Conservation (phyloP, 257 asterid genomes). For the Nicotiana sylvestris region DNA sequence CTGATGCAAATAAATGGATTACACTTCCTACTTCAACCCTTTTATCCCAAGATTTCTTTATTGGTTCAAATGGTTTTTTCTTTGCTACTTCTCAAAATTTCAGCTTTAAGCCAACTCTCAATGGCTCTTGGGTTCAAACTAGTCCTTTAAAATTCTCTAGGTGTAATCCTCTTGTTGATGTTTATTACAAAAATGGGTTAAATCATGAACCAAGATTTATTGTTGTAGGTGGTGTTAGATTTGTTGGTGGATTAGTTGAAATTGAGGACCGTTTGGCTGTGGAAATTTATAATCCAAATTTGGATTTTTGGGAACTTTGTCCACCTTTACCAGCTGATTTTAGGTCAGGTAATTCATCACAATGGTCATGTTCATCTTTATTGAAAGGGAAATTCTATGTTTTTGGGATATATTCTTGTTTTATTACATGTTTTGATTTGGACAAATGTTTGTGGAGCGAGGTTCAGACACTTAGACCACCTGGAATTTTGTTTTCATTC, state of each 20-base stretch:
- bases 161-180: constrained; percentile 20
- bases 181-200: constrained; percentile 7
- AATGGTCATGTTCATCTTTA: constrained; percentile 16
- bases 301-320: constrained; percentile 24
- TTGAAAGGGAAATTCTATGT: constrained; percentile 27
- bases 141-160: constrained; percentile 17
- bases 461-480: constrained; percentile 34
- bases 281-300: constrained; percentile 24
- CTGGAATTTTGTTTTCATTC: constrained; percentile 24
- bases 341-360: constrained; percentile 16
- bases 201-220: constrained; percentile 18
- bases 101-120: constrained; percentile 17
- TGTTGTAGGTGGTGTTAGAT: constrained; percentile 23
- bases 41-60: constrained; percentile 6
- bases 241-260: constrained; percentile 5
- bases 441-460: constrained; percentile 27
- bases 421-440: constrained; percentile 29
- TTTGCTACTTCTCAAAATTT: constrained; percentile 20
- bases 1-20: constrained; percentile 28
- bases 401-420: constrained; percentile 19
- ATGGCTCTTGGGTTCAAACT: constrained; percentile 17
- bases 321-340: constrained; percentile 26
- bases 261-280: constrained; percentile 20
- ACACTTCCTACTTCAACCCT: constrained; percentile 12
- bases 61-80: constrained; percentile 21